These are phyloP conservation scores for Diutina ranongensis DNA, from an alignment of 1,139 yeast species.

Conservation along the genomic window DNA sequence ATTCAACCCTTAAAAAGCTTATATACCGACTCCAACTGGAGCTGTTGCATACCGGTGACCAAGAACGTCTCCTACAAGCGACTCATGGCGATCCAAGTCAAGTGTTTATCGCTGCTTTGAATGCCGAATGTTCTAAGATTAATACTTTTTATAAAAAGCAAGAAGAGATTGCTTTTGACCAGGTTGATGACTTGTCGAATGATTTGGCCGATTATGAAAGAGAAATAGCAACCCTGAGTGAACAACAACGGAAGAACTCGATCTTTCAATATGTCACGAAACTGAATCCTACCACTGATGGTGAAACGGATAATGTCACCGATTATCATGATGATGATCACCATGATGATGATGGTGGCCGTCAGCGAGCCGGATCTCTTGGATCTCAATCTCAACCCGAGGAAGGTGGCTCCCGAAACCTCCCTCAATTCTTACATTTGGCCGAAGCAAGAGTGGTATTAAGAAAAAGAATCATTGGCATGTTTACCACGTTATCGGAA, in stretches of 20 bases:
- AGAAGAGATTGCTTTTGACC: slow-evolving; percentile 36
- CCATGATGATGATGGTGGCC: slow-evolving; percentile 6
- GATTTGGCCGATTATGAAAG: slow-evolving; percentile 31
- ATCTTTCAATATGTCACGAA: background rate
- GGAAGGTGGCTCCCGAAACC: slow-evolving; percentile 12
- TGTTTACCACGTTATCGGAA: slow-evolving; percentile 52
- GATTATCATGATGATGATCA: slow-evolving; percentile 21
- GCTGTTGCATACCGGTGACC: slow-evolving; percentile 21
- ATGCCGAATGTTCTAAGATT: slow-evolving; percentile 45
- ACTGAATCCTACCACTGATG: slow-evolving; percentile 16
- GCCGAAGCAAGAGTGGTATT: slow-evolving; percentile 38
- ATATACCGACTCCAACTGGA: slow-evolving; percentile 57
- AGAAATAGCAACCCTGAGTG: background rate
- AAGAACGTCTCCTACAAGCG: background rate
- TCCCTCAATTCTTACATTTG: slow-evolving; percentile 30
- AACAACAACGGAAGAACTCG: background rate
- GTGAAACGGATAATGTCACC: slow-evolving; percentile 23
- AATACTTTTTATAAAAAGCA: slow-evolving; percentile 47
- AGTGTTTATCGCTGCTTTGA: slow-evolving; percentile 42
- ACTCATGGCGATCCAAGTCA: slow-evolving; percentile 12
- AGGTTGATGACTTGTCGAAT: slow-evolving; percentile 37
- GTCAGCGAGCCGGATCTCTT: slow-evolving; percentile 7
- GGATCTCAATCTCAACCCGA: background rate
- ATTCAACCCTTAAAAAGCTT: slow-evolving; percentile 50
- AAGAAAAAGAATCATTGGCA: slow-evolving; percentile 43